Percentiles rank a stretch among this genome's conserved stretches.
Evolutionary conservation across 805 yeast species (phyloP).

Genomic region (Saccharomycopsis sp.): DNA sequence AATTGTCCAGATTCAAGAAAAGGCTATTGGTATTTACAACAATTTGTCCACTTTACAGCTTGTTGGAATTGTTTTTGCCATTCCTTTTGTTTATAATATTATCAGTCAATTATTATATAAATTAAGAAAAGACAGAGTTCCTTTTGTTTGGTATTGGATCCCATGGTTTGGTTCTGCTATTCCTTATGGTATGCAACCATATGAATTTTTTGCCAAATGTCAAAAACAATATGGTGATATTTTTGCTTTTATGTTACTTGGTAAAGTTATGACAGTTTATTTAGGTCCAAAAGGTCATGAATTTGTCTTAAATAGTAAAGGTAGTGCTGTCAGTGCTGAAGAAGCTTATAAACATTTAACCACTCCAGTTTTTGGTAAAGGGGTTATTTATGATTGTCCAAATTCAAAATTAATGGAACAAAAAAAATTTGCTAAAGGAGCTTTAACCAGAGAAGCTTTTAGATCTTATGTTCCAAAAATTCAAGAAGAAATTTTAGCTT

Average conservation of each 20-base stretch:
- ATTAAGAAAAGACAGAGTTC: slow-evolving; percentile 74
- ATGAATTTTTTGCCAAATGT: slow-evolving; percentile 73
- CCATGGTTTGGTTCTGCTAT: slow-evolving; percentile 96
- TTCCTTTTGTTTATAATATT: slow-evolving; percentile 58
- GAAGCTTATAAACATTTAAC: slow-evolving; percentile 93
- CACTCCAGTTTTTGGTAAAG: slow-evolving; percentile 98
- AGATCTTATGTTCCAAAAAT: slow-evolving; percentile 80
- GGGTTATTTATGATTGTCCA: slow-evolving; percentile 96
- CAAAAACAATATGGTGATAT: slow-evolving; percentile 85
- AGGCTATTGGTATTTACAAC: too few species aligned
- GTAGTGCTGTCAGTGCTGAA: slow-evolving; percentile 87
- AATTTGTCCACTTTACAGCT: slow-evolving; percentile 8
- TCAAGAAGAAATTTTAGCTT: slow-evolving; percentile 61
- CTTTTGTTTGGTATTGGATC: slow-evolving; percentile 82
- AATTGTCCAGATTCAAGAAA: neutral
- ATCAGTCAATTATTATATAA: slow-evolving; percentile 60
- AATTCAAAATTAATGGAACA: slow-evolving; percentile 94
- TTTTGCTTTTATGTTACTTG: slow-evolving; percentile 81
- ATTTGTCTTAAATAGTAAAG: slow-evolving; percentile 83
- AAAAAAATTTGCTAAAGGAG: slow-evolving; percentile 89
- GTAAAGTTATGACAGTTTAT: slow-evolving; percentile 89
- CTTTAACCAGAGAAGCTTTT: slow-evolving; percentile 80
- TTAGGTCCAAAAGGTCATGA: slow-evolving; percentile 98
- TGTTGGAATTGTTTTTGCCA: slow-evolving; percentile 25
- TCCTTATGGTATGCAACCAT: slow-evolving; percentile 86